Base-by-base conservation (phyloP, 2,329 filamentous ascomycete genomes). In the Aureobasidium sp. region DNA sequence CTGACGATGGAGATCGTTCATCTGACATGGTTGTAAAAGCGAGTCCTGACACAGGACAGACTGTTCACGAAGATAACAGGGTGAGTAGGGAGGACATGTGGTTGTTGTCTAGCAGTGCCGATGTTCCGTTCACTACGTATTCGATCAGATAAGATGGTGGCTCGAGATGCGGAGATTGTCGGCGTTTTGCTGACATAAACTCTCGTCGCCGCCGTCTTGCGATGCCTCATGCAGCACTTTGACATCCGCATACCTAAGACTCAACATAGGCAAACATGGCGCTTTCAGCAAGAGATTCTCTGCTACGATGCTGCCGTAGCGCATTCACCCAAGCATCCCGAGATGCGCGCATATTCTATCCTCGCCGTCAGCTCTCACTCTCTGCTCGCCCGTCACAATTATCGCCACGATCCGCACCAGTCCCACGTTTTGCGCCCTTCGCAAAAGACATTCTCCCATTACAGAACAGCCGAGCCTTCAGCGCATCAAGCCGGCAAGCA, bases 161-260 rank as follows among this genome's bases (percentile, higher is more conserved):
- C 9, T 33, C 9, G 31, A 31, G 6, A 19, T 14, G n/a, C 45
- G 33, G 57, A 60, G 57, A 24, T 60, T 29, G 45, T 22, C 44
- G 54, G 54, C 31, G 54, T 37, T 58, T 33, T 58, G 57, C 57
- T 60, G 57, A 60, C 57, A 60, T 60, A 60, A 33, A 59, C 54
- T 48, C 40, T 59, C 33, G 54, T 33, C 44, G 54, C 54, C 31
- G 33, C 31, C 19, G 24, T 24, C 24, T 24, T 24, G 24, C 24
- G 24, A 17, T 49, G 19, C 19, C 8, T 33, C 31, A 39, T 31
- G 11, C 9, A 24, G 2, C 40, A 17, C 22, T 19, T 24, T 17
- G 14, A 5, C 22, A 50, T 24, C 14, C 17, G 15, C 57, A 49
- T 37, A 42, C 57, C 57, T 49, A 60, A 3, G n/a, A 37, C 17